Percentiles rank a stretch among this genome's conserved stretches.
phyloP scores from a whole-genome alignment of 2,329 filamentous ascomycete genomes.

The Mariannaea sp. region DNA sequence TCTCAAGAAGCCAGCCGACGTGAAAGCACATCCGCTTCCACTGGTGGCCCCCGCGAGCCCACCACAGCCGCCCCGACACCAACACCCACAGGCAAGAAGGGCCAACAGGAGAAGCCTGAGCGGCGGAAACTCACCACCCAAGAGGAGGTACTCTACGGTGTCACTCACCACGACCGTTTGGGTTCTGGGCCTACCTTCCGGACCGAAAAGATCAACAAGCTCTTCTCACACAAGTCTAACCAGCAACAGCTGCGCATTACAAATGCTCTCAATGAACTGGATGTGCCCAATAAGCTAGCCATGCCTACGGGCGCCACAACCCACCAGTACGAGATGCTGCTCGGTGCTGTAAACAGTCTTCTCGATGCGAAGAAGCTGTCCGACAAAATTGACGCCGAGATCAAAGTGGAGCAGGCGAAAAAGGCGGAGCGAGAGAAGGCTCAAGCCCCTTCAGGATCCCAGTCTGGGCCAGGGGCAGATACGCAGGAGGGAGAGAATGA shows the following conservation, averaged over 20 bases:
- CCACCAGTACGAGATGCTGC: slow-evolving; percentile 71
- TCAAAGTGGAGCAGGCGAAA: slow-evolving; percentile 63
- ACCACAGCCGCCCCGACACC: slow-evolving; percentile 40
- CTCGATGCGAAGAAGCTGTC: slow-evolving; percentile 75
- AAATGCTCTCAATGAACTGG: slow-evolving; percentile 72
- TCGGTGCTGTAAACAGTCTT: slow-evolving; percentile 69
- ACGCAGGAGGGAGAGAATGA: slow-evolving; percentile 16
- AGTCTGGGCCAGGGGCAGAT: slow-evolving; percentile 25
- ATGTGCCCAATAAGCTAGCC: slow-evolving; percentile 69
- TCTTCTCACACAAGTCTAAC: slow-evolving; percentile 76
- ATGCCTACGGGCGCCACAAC: slow-evolving; percentile 78
- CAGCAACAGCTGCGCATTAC: slow-evolving; percentile 77
- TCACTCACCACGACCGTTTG: slow-evolving; percentile 83
- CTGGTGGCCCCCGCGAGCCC: slow-evolving; percentile 43
- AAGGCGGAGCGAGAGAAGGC: slow-evolving; percentile 57
- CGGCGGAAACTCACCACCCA: slow-evolving; percentile 74
- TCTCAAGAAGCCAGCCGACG: slow-evolving; percentile 49
- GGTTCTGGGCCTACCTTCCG: slow-evolving; percentile 88
- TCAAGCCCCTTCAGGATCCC: slow-evolving; percentile 22
- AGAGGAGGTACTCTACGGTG: slow-evolving; percentile 80
- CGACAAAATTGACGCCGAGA: slow-evolving; percentile 77
- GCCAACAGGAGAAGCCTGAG: slow-evolving; percentile 47
- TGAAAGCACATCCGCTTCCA: slow-evolving; percentile 58
- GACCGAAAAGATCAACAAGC: slow-evolving; percentile 78
- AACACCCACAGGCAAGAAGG: slow-evolving; percentile 57